Evolutionary conservation across 108 stramenopile species (phyloP).

Genomic region (Aurantiochytrium sp.): DNA sequence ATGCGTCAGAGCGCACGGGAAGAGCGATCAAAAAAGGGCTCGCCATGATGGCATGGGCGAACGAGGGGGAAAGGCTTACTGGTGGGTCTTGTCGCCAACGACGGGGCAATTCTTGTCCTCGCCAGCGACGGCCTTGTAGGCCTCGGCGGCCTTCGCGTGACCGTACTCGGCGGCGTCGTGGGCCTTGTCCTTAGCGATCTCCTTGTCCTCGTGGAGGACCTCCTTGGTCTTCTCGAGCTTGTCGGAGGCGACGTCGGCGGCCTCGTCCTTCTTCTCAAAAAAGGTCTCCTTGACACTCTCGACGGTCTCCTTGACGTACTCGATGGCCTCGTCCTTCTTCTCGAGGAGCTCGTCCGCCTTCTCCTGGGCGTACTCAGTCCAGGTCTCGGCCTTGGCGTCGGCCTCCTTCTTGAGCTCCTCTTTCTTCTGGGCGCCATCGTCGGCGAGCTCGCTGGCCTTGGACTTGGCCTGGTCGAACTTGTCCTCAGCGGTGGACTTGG

Average conservation of each 20-base stretch:
- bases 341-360: neutral
- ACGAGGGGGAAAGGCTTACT: neutral
- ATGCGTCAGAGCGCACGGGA: too few relatives aligned
- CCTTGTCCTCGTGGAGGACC: neutral
- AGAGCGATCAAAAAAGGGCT: neutral
- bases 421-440: neutral
- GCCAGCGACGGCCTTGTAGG: neutral
- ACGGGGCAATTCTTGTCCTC: neutral
- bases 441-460: neutral
- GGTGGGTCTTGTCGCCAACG: neutral
- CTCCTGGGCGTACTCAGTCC: neutral
- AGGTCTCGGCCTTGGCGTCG: neutral
- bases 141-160: neutral
- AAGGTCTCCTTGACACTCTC: neutral
- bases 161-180: neutral
- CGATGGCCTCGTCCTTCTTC: conserved; percentile 8
- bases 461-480: neutral
- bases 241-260: neutral
- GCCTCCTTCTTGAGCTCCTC: neutral
- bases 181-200: neutral
- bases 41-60: neutral
- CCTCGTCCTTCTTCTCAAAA: conserved; percentile 8
- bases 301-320: conserved; percentile 15
- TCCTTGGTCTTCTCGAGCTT: neutral
- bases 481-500: neutral